Percentiles rank a stretch among this genome's conserved stretches.
Conservation (phyloP, 371 early-diverging fungal species). For the Lichtheimia hyalospora region DNA sequence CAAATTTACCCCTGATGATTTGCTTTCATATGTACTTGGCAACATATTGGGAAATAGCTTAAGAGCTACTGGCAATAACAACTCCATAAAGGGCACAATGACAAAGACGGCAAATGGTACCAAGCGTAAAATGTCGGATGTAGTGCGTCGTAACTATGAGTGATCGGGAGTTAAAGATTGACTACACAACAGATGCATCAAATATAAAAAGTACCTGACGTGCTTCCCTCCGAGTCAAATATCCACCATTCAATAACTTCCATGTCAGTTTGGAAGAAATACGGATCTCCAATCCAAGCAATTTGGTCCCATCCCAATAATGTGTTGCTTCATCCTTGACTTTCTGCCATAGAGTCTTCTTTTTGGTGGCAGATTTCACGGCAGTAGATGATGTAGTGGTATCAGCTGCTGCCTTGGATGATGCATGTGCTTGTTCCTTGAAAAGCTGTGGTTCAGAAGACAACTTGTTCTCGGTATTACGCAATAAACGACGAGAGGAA, state of each 20-base stretch:
- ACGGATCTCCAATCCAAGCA: slow-evolving; percentile 85
- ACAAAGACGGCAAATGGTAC: slow-evolving; percentile 93
- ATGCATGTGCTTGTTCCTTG: slow-evolving; percentile 29
- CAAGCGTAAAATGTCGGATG: slow-evolving; percentile 84
- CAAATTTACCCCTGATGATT: slow-evolving; percentile 66
- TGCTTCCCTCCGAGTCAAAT: slow-evolving; percentile 87
- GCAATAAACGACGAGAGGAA: slow-evolving; percentile 11
- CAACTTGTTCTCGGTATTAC: slow-evolving; percentile 20
- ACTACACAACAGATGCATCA: not conserved
- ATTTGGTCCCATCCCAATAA: slow-evolving; percentile 95
- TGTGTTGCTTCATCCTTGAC: slow-evolving; percentile 91
- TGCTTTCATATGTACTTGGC: slow-evolving; percentile 94
- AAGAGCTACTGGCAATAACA: slow-evolving; percentile 88
- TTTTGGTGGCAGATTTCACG: slow-evolving; percentile 40
- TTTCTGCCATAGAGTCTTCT: slow-evolving; percentile 73
- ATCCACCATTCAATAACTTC: slow-evolving; percentile 76
- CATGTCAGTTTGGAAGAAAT: slow-evolving; percentile 83
- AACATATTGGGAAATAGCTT: slow-evolving; percentile 97
- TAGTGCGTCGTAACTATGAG: slow-evolving; percentile 76
- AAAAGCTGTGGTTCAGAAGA: slow-evolving; percentile 26
- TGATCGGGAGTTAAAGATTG: not conserved
- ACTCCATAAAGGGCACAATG: slow-evolving; percentile 93
- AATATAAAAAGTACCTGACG: slow-evolving; percentile 66
- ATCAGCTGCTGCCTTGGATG: slow-evolving; percentile 12
- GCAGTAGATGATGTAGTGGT: slow-evolving; percentile 15